phyloP scores from a whole-genome alignment of 1,284 basidiomycete genomes.

The Flammula alnicola region DNA sequence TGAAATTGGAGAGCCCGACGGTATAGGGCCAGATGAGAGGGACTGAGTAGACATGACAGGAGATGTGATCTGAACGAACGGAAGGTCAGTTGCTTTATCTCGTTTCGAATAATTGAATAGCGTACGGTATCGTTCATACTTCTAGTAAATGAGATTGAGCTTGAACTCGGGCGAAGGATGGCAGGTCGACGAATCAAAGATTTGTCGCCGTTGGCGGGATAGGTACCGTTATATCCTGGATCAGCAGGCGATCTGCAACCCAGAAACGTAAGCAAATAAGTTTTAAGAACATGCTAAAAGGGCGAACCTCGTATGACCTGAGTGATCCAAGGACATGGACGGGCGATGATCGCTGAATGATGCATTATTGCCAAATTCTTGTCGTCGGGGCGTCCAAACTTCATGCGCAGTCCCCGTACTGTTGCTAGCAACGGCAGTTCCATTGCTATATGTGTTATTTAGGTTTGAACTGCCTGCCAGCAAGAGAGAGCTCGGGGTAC shows the following conservation, averaged over 20 bases:
- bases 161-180: constrained; percentile 32
- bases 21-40: constrained; percentile 30
- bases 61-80: constrained; percentile 20
- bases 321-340: constrained; percentile 41
- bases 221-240: constrained; percentile 31
- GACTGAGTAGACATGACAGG: constrained; percentile 27
- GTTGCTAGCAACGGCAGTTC: constrained; percentile 12
- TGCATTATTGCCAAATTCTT: constrained; percentile 11
- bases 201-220: constrained; percentile 24
- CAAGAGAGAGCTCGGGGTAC: constrained; percentile 14
- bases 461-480: constrained; percentile 22
- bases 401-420: constrained; percentile 21
- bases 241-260: constrained; percentile 38
- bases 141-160: constrained; percentile 37
- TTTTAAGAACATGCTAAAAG: background rate
- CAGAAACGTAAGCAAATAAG: constrained; percentile 1
- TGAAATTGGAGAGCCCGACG: constrained; percentile 37
- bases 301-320: constrained; percentile 42
- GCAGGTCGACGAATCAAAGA: constrained; percentile 35
- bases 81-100: too few relatives aligned
- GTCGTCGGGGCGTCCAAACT: constrained; percentile 32
- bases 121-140: constrained; percentile 37
- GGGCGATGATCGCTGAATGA: constrained; percentile 30
- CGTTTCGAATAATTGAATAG: constrained; percentile 8
- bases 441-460: constrained; percentile 30